These are phyloP conservation scores for Lactifluus volemus DNA, from an alignment of 768 basidiomycete species.

Conservation along the genomic window DNA sequence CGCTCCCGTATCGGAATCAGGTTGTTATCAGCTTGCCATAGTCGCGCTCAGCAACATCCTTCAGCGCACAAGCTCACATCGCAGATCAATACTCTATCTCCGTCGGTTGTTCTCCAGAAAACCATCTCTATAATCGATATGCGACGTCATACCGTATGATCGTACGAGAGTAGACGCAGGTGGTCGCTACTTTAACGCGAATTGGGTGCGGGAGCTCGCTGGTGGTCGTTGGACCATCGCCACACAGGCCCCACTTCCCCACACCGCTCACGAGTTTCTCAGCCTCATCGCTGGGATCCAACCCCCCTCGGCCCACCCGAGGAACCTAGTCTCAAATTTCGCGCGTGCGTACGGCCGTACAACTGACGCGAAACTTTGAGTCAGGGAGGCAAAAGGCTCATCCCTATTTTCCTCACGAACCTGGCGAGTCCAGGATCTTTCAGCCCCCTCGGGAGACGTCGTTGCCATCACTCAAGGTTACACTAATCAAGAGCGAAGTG, in stretches of 20 bases:
- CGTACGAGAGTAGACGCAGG: conserved; percentile 61
- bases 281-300: conserved; percentile 45
- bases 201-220: conserved; percentile 69
- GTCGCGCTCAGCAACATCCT: conserved; percentile 14
- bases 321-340: conserved; percentile 21
- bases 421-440: conserved; percentile 43
- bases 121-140: conserved; percentile 58
- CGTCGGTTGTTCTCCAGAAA: conserved; percentile 37
- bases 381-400: conserved; percentile 64
- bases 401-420: conserved; percentile 57
- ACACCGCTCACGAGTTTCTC: conserved; percentile 69
- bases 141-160: conserved; percentile 72
- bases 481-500: conserved; percentile 37
- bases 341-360: conserved; percentile 67
- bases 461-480: conserved; percentile 44
- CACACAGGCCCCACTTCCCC: conserved; percentile 68
- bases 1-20: conserved; percentile 28
- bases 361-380: conserved; percentile 71
- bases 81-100: conserved; percentile 48
- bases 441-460: conserved; percentile 36
- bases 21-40: conserved; percentile 20
- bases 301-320: conserved; percentile 29
- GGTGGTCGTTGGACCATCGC: conserved; percentile 82
- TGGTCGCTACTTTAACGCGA: conserved; percentile 70
- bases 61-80: conserved; percentile 22